phyloP scores from a whole-genome alignment of 2,329 filamentous ascomycete genomes.

The Neonectria punicea region DNA sequence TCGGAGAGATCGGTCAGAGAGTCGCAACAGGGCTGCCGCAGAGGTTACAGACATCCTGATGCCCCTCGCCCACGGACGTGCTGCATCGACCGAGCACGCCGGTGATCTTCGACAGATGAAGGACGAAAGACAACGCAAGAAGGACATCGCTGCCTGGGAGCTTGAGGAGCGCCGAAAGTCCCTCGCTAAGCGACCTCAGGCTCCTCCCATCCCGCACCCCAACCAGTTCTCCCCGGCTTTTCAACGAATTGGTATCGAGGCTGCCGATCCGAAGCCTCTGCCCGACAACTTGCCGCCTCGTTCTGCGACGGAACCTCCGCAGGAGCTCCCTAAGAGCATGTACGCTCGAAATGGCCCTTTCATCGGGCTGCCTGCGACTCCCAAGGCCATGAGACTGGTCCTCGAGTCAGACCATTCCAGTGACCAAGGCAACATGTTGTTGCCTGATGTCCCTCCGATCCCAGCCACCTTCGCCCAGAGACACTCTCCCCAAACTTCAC shows the following conservation, averaged over 20 bases:
- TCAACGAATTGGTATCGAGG: constrained; percentile 51
- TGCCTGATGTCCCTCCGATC: constrained; percentile 67
- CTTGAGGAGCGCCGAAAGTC: constrained; percentile 90
- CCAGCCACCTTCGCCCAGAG: constrained; percentile 58
- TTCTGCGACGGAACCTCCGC: constrained; percentile 71
- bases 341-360: constrained; percentile 61
- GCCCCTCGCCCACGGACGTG: constrained; percentile 47
- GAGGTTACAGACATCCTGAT: constrained; percentile 48
- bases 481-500: constrained; percentile 54
- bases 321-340: constrained; percentile 56
- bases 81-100: constrained; percentile 58
- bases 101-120: constrained; percentile 67
- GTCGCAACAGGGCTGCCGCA: constrained; percentile 47
- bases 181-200: constrained; percentile 81
- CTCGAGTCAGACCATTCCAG: constrained; percentile 67
- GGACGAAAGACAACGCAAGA: constrained; percentile 72
- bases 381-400: constrained; percentile 87
- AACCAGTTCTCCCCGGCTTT: constrained; percentile 55
- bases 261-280: constrained; percentile 54
- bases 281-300: constrained; percentile 62
- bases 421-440: constrained; percentile 48
- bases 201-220: constrained; percentile 83
- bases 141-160: constrained; percentile 82
- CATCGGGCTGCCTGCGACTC: constrained; percentile 88
- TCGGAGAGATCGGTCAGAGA: constrained; percentile 53